Evolutionary conservation across 2,329 filamentous ascomycete species (phyloP).

Genomic region (Stagonosporopsis cucurbitacearum): DNA sequence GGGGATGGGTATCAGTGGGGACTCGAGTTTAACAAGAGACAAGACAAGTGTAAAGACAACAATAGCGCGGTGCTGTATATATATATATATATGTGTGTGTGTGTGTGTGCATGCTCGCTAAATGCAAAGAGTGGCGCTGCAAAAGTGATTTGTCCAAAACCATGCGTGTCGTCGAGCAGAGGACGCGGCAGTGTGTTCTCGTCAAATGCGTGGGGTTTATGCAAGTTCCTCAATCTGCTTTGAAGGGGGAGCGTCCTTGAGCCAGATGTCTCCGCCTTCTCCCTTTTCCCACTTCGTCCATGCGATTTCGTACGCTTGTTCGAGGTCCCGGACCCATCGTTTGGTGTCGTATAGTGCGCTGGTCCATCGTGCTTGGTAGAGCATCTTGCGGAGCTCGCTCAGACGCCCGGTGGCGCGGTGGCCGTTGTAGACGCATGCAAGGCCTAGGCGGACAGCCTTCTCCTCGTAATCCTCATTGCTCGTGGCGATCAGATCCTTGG

Average conservation of each 20-base stretch:
- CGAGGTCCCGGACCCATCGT: slow-evolving; percentile 89
- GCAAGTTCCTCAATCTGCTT: slow-evolving; percentile 4
- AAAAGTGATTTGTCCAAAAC: slow-evolving; percentile 6
- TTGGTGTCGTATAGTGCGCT: slow-evolving; percentile 90
- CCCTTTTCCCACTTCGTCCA: slow-evolving; percentile 89
- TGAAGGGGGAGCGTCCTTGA: slow-evolving; percentile 49
- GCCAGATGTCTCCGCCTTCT: slow-evolving; percentile 90
- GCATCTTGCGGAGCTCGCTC: slow-evolving; percentile 76
- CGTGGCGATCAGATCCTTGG: slow-evolving; percentile 75
- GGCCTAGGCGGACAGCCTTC: slow-evolving; percentile 50
- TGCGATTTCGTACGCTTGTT: slow-evolving; percentile 84
- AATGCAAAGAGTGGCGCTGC: slow-evolving; percentile 12
- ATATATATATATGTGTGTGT: slow-evolving; percentile 14
- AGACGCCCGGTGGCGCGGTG: slow-evolving; percentile 66
- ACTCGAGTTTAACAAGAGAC: slow-evolving; percentile 11
- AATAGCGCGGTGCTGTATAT: slow-evolving; percentile 7
- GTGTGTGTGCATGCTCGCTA: slow-evolving; percentile 20
- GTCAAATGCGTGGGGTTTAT: neutral
- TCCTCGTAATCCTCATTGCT: slow-evolving; percentile 86
- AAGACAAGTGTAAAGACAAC: slow-evolving; percentile 1
- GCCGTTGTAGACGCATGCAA: slow-evolving; percentile 41
- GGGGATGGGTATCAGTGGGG: slow-evolving; percentile 11
- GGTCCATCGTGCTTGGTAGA: slow-evolving; percentile 84
- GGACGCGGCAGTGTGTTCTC: neutral
- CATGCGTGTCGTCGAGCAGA: neutral